Conservation (phyloP, 495 filamentous ascomycete genomes). For the Podospora pseudoanserina region DNA sequence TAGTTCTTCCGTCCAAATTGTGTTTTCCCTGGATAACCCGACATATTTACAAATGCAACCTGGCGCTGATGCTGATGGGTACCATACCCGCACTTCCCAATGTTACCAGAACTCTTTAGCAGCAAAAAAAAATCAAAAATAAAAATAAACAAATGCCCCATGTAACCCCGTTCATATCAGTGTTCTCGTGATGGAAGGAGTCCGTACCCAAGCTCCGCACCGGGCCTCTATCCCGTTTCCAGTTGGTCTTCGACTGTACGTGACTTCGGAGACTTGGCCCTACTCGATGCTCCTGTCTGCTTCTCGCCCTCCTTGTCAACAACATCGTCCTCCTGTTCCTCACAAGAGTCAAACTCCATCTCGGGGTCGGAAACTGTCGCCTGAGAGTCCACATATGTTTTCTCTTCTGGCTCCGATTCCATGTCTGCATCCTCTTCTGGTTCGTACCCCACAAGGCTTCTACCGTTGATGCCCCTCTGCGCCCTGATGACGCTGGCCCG, state of each 20-base stretch:
- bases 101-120: neutral
- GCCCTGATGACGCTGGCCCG: neutral
- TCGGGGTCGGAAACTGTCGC: neutral
- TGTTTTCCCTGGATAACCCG: neutral
- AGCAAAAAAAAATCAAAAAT: too few species aligned
- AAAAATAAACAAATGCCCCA: too few species aligned
- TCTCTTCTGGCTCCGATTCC: neutral
- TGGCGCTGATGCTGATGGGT: neutral
- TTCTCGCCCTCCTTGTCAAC: neutral
- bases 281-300: too few species aligned
- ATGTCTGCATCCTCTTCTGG: too few species aligned
- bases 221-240: neutral
- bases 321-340: neutral
- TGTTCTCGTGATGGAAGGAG: neutral
- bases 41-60: neutral
- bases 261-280: too few species aligned
- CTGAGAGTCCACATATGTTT: neutral
- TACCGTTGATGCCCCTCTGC: neutral
- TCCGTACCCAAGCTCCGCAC: neutral
- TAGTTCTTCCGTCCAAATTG: neutral
- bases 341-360: neutral
- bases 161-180: too few species aligned
- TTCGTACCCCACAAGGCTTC: neutral
- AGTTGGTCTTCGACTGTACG: too few species aligned
- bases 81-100: neutral